Evolutionary conservation across 306 rosid genomes (phyloP), one percentile per base, ranked within the genome.

Genomic region (Cucurbita ficifolia): DNA sequence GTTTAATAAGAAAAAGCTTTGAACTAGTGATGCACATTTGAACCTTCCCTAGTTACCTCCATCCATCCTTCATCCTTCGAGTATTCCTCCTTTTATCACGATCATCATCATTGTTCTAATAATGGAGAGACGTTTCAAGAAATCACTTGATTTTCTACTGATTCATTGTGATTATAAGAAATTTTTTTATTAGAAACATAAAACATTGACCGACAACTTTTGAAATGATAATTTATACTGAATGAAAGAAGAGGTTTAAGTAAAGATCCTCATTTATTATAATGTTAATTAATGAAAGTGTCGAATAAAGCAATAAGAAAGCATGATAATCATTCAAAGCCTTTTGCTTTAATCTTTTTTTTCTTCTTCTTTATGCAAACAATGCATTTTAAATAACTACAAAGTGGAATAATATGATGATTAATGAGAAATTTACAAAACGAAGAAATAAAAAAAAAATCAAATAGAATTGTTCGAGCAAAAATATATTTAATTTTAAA

Each of bases 41-140:
- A 79, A 73, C 83, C 80, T 84, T 78, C 60, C 80, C 80, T 50
- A 14, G 57, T 22, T 22, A 22, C 24, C 0, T 22, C 24, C 24
- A 22, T n/a, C n/a, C n/a, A n/a, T n/a, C n/a, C n/a, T n/a, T n/a
- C n/a, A n/a, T n/a, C 24, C 24, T 22, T 22, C 24, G n/a, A n/a
- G n/a, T n/a, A 48, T 55, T 80, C 53, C 59, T 58, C 4, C 59
- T 36, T 73, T 80, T 75, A 80, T 82, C 79, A 74, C 70, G 39
- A 40, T 52, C 11, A 54, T 79, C 83, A 40, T 22, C 45, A 67
- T 45, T 6, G 45, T 10, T 40, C 7, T n/a, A 65, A 8, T 64
- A 39, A 10, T 42, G 10, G 33, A 59, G 10, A 2, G 40, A 58
- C 2, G 5, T 6, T 54, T 54, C 1, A 54, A 0, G 12, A 54